Evolutionary conservation across 2,329 filamentous ascomycete genomes (phyloP), one percentile per base, ranked within the genome.

Genomic region (Aspergillus versicolor): DNA sequence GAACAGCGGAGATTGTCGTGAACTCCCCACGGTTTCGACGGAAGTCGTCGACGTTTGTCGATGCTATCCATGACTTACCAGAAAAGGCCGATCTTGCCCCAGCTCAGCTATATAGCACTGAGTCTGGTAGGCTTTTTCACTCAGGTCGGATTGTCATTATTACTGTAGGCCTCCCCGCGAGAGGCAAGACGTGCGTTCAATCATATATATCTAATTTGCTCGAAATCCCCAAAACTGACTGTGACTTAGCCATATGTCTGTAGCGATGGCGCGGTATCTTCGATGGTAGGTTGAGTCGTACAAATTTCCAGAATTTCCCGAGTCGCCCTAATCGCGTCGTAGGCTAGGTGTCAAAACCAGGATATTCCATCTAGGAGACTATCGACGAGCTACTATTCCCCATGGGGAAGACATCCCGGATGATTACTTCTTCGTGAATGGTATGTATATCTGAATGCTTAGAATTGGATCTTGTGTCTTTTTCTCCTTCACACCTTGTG

Each of bases 351-450:
- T 99, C 58, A 99, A 99, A 79, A 97, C 94, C 34, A 89, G 93
- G 65, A 95, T 97, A 66, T 99, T 99, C 73, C 94, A 99, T 72
- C 81, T 99, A 15, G 94, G 95, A 57, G 94, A 99, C 76, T 99
- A 99, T 74, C 89, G 94, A 64, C 86, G 94, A 71, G 92, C 92
- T 32, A 96, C 93, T 15, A 86, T 97, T 62, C 92, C 91, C 17
- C 85, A 87, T 42, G 91, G 88, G 13, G 88, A 88, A 56, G 86
- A 92, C 56, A 89, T 99, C 15, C 95, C 94, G 1, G 91, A 96
- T 62, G 94, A 99, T 73, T 99, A 99, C 75, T 99, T 99, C 79
- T 96, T 93, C 72, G 89, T 96, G 24, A 92, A 97, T 70, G 93
- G 78, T 79, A 66, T 62, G 70, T 27, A 7, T 21, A 5, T 17